Evolutionary conservation across 257 asterid species (phyloP), one percentile per base, ranked within the genome.

Genomic region (Solanum sparsipilum): DNA sequence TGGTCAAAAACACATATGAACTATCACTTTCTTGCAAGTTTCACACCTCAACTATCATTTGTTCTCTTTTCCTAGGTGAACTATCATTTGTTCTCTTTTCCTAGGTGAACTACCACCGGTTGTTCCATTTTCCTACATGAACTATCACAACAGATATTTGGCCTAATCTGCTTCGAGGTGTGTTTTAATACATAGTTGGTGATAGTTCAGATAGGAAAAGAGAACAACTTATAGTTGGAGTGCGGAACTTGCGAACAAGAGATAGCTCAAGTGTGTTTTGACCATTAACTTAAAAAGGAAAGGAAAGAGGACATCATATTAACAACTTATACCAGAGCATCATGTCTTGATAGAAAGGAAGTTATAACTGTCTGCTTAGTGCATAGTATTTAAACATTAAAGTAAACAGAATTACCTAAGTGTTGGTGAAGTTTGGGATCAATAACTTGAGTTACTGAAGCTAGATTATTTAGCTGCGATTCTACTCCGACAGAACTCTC

Each of bases 341-440:
- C 29, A 35, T 74, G 39, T 21, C 83, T 74, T 74, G 16, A 74
- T 74, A 72, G 15, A 72, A 73, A 73, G 48, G 29, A 78, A 78
- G 36, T 78, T 41, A 41, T 72, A 41, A 41, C 13, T 4, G n/a
- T 78, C 20, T 44, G 67, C 84, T 27, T 44, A 16, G n/a, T 44
- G 65, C 16, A 44, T 12, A 27, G 6, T 8, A 15, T 44, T 67
- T 67, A 10, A 39, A 67, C 35, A 31, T 29, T 52, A 73, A 36
- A 32, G 36, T 86, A 87, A 56, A 90, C 71, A 72, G 63, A 72
- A 27, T 63, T 96, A 97, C 99, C 99, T 88, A 97, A 91, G 95
- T 97, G 99, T 89, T 93, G 95, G 89, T 97, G 99, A 92, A 97
- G 98, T 91, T 97, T 97, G 60, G 99, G 99, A 88, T 97, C 98